Conservation (phyloP, 176 grass and related monocot genomes). For the Oryza glumipatula region DNA sequence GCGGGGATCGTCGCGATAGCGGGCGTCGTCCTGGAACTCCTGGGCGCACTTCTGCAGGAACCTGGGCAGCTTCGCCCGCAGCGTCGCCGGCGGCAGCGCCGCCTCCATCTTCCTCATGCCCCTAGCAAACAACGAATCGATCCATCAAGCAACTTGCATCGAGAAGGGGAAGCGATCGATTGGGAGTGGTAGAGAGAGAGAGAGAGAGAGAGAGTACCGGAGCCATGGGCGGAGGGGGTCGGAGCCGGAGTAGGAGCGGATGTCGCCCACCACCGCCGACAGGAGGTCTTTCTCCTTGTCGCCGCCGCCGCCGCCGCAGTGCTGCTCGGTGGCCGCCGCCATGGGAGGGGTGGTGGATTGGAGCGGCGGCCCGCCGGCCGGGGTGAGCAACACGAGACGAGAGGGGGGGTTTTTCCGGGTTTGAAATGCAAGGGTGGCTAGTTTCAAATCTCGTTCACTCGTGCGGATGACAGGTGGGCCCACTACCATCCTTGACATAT, state of each 20-base stretch:
- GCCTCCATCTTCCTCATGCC: constrained; percentile 67
- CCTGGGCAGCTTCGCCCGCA: constrained; percentile 79
- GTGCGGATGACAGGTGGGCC: not conserved
- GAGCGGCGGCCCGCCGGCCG: not conserved
- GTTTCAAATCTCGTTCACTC: not conserved
- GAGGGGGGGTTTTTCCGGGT: not conserved
- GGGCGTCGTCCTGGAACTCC: constrained; percentile 66
- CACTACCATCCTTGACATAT: not conserved
- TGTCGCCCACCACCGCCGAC: constrained; percentile 61
- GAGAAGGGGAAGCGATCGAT: not conserved
- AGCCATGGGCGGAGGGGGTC: constrained; percentile 91
- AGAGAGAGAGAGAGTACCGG: not conserved
- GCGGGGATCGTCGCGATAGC: constrained; percentile 66
- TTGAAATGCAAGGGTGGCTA: not conserved
- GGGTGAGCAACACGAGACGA: not conserved
- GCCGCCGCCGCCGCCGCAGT: not conserved
- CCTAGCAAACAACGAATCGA: constrained; percentile 21
- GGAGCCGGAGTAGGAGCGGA: constrained; percentile 66
- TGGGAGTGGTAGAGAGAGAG: not conserved
- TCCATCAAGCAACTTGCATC: not conserved
- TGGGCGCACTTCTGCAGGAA: constrained; percentile 95
- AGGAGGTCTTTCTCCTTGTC: constrained; percentile 61
- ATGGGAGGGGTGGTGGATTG: constrained; percentile 26
- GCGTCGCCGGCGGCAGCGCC: constrained; percentile 48
- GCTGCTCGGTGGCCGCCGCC: constrained; percentile 48